Base-by-base conservation (phyloP, 176 grass and related monocot genomes). In the Raddia distichophylla region DNA sequence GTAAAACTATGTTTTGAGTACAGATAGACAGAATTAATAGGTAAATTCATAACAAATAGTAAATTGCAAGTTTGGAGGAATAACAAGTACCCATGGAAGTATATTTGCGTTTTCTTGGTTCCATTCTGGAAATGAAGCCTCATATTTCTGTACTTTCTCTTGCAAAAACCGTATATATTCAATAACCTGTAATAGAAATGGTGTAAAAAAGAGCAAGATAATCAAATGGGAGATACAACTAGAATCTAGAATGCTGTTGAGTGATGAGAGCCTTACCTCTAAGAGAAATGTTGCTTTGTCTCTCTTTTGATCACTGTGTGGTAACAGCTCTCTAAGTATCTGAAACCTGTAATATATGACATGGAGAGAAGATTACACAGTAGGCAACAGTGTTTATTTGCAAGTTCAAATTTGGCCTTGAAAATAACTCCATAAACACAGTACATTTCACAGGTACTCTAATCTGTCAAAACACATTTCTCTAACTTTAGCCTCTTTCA, bases 231-330 rank as follows among this genome's bases (percentile, higher is more conserved):
- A 79, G 75, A 78, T 10, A 80, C 10, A 46, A 78, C 42, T 54
- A 10, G 0, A 4, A 71, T 33, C 6, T 34, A 75, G 12, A 33
- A 65, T 50, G 69, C 5, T 37, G 11, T 49, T 57, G 49, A 40
- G 68, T 37, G 11, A 43, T 57, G 49, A 40, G 68, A 82, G 73
- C 8, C 35, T 78, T 83, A 95, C 97, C 91, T 99, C 97, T 68
- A 99, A 75, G 46, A 99, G 97, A 80, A 99, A 91, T 74, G 97
- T 93, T 22, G 97, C 97, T 85, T 99, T 99, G 70, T 99, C 97
- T 75, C 97, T 93, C 89, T 99, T 99, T 81, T 99, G 97, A 93
- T 99, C 93, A 76, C 47, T 96, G 60, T 99, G 93, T 58, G 97
- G 97, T 69, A 99, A 93, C 19, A 99, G 64, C 71, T 99, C 97